These are phyloP conservation scores for Pestalotiopsis fici DNA, from an alignment of 2,329 filamentous ascomycete genomes.

Conservation along the genomic window DNA sequence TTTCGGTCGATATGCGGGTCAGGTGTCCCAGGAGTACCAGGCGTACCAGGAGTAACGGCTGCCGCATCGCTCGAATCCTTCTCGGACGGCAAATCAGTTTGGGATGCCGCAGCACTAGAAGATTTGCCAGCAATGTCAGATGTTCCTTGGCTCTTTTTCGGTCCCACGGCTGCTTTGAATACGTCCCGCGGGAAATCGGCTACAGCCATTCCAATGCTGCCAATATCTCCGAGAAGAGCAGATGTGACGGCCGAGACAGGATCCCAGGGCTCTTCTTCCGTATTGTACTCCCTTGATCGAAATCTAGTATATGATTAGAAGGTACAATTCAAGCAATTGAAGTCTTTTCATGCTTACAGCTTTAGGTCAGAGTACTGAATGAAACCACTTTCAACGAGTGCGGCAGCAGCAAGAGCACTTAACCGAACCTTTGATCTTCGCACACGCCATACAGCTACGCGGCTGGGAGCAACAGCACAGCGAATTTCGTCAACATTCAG, in stretches of 20 bases:
- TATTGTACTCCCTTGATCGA: slow-evolving; percentile 67
- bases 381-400: slow-evolving; percentile 64
- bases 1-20: background rate
- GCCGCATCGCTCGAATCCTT: slow-evolving; percentile 8
- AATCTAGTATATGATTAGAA: slow-evolving; percentile 38
- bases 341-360: slow-evolving; percentile 50
- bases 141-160: slow-evolving; percentile 17
- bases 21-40: background rate
- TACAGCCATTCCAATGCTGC: slow-evolving; percentile 78
- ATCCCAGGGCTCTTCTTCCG: slow-evolving; percentile 76
- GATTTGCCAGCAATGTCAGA: slow-evolving; percentile 17
- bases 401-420: slow-evolving; percentile 72
- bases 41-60: background rate
- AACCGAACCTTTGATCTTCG: slow-evolving; percentile 67
- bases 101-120: slow-evolving; percentile 4
- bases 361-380: slow-evolving; percentile 73
- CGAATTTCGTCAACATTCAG: slow-evolving; percentile 66
- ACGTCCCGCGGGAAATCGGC: slow-evolving; percentile 69
- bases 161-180: slow-evolving; percentile 39
- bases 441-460: slow-evolving; percentile 75
- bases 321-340: background rate
- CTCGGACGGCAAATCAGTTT: background rate
- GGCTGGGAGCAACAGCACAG: slow-evolving; percentile 68
- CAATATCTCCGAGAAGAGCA: slow-evolving; percentile 80
- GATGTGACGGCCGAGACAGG: slow-evolving; percentile 76